Base-by-base conservation (phyloP, 2,329 filamentous ascomycete species). In the Emericellopsis cladophorae region DNA sequence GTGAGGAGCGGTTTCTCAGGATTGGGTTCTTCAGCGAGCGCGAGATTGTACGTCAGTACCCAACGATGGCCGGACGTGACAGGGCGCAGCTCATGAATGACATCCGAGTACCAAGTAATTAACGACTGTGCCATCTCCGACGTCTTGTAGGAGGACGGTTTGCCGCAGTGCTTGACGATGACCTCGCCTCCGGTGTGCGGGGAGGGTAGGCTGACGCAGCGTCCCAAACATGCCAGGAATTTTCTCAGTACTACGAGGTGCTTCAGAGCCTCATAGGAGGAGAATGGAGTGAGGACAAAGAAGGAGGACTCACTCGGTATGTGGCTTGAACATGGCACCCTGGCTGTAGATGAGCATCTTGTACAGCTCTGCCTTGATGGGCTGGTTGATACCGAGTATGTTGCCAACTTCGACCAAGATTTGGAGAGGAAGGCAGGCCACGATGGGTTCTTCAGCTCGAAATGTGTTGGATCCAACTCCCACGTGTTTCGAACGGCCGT, bases 11-110 rank as follows among this genome's bases (percentile, higher is more conserved):
- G 29, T 31, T 15, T 33, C 9, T 34, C 34, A 7, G 12, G 4
- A 4, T 4, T 12, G 23, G 33, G 12, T 38, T 26, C 36, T 15
- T 22, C 36, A 5, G 49, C 43, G 15, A 55, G 42, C 12, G 51
- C 49, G 5, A 77, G 60, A 47, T 75, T 74, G 53, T 73, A 78
- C 0, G 64, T 70, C 10, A 77, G 46, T 9, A 72, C 68, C 41
- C 67, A 60, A 4, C 69, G 66, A 47, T 67, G 64, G 3, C 72
- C 72, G 0, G 60, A 62, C 0, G 46, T 59, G 3, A 76, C 58
- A 2, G 64, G 61, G 14, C 62, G 54, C n/a, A 73, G 58, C 49
- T 76, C 64, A 46, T 75, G 68, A 2, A 55, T 57, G 1, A 75
- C 68, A 42, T 76, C 69, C 0, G 68, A 65, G 49, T 72, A 76